Evolutionary conservation across 257 asterid species (phyloP).

Genomic region (Scutellaria galericulata): DNA sequence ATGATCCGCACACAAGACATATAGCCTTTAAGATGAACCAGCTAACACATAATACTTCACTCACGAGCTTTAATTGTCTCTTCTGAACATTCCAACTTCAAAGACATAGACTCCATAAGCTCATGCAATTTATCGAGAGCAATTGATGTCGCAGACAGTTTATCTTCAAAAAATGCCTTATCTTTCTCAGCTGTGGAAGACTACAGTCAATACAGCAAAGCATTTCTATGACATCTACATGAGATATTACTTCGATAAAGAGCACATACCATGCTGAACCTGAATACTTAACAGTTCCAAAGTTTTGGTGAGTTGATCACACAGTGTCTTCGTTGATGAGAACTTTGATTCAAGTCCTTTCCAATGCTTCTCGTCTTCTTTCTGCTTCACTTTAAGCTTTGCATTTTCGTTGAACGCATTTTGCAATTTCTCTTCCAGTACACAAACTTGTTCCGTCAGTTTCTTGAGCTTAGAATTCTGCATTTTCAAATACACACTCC

Average conservation of each 20-base stretch:
- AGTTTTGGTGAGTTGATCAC: conserved; percentile 84
- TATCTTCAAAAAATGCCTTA: conserved; percentile 72
- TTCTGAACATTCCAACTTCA: conserved; percentile 74
- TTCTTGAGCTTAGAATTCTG: conserved; percentile 90
- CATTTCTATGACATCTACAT: conserved; percentile 9
- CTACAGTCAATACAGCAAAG: conserved; percentile 35
- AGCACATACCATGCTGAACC: conserved; percentile 73
- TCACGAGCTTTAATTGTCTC: conserved; percentile 72
- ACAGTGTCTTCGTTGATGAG: conserved; percentile 71
- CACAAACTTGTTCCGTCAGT: conserved; percentile 63
- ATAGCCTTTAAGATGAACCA: conserved; percentile 29
- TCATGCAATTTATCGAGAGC: conserved; percentile 73
- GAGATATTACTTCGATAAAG: conserved; percentile 26
- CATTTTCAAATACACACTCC: conserved; percentile 38
- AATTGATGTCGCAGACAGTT: conserved; percentile 72
- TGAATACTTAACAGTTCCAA: conserved; percentile 72
- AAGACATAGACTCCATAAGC: conserved; percentile 63
- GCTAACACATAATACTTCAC: conserved; percentile 37
- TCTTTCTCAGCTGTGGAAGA: conserved; percentile 80
- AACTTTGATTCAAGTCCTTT: conserved; percentile 88
- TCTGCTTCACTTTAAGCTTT: conserved; percentile 79
- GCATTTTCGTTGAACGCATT: conserved; percentile 86
- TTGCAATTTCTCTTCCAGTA: conserved; percentile 88
- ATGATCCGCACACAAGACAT: conserved; percentile 24
- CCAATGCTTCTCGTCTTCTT: conserved; percentile 98